Evolutionary conservation across 2,329 filamentous ascomycete species (phyloP), one percentile per base, ranked within the genome.

Genomic region (Claviceps fusiformis): DNA sequence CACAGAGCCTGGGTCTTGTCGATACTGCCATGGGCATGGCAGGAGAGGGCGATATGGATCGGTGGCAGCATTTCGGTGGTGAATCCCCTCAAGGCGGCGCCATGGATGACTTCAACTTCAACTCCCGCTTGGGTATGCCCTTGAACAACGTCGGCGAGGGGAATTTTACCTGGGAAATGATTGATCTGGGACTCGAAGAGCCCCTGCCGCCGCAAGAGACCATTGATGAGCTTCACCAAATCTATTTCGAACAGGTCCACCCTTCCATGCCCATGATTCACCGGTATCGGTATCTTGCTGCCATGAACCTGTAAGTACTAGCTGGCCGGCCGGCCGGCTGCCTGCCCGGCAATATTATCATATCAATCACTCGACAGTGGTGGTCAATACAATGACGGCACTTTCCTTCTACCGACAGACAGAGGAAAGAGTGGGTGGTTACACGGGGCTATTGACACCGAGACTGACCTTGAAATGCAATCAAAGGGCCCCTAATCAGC

Each of bases 231-330:
- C 73, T 98, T 82, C 86, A 95, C 63, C 80, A 87, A 62, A 82
- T 93, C 31, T 98, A 87, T 70, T 97, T 97, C 66, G 83, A 91
- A 55, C 96, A 95, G 68, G 79, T 95, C 10, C 89, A 97, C 65
- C 85, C 87, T 0, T 89, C 89, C 0, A 64, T 88, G 55, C 90
- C 93, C 17, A 87, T 97, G 78, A 87, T 97, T 55, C 92, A 98
- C 68, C 87, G 85, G 62, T 88, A 85, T 57, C 83, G 92, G 53
- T 97, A 93, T 67, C 75, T 93, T 56, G 87, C 90, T 24, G 88
- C 89, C 37, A 89, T 96, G 83, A 89, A 92, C 64, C 76, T 96
- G 70, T 83, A 72, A 60, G 79, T 56, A 33, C 29, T 15, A 4
- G 33, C 24, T 24, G 24, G 24, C 24, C 3, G 24, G 24, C 24